phyloP scores from a whole-genome alignment of 2,329 filamentous ascomycete genomes.

The Monosporascus sp. region DNA sequence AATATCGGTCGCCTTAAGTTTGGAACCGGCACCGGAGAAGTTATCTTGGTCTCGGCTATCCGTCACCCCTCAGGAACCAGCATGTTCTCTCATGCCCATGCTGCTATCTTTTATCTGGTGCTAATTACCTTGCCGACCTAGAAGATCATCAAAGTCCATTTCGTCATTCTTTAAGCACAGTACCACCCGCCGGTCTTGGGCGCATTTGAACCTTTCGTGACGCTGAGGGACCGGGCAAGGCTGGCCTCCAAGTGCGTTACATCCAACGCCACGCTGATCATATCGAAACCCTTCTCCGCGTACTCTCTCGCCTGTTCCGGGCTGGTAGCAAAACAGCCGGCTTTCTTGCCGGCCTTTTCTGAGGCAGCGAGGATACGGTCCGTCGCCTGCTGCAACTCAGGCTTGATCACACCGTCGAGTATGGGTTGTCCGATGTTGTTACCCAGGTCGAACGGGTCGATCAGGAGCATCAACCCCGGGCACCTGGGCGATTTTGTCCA shows the following conservation, averaged over 20 bases:
- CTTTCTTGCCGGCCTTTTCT: constrained; percentile 59
- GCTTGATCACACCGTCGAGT: constrained; percentile 52
- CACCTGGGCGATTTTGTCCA: constrained; percentile 57
- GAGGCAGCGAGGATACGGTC: constrained; percentile 52
- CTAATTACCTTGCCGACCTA: neutral
- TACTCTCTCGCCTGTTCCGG: constrained; percentile 51
- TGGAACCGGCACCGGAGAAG: no score
- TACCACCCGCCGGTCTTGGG: constrained; percentile 36
- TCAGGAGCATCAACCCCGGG: constrained; percentile 58
- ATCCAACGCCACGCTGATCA: constrained; percentile 55
- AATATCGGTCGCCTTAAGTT: no score
- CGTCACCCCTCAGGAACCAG: no score
- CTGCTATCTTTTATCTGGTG: no score
- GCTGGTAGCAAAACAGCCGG: constrained; percentile 52
- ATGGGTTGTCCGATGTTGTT: constrained; percentile 60
- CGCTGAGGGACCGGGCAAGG: constrained; percentile 40
- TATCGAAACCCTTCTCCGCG: constrained; percentile 54
- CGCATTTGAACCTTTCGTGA: constrained; percentile 36
- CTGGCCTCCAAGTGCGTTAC: constrained; percentile 43
- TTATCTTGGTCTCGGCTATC: no score
- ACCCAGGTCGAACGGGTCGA: constrained; percentile 62
- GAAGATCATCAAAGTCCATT: neutral
- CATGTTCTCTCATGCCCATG: no score
- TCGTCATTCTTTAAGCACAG: constrained; percentile 23
- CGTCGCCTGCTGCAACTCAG: constrained; percentile 55